Conservation (phyloP, 202 grass and related monocot genomes). For the Setaria italica region DNA sequence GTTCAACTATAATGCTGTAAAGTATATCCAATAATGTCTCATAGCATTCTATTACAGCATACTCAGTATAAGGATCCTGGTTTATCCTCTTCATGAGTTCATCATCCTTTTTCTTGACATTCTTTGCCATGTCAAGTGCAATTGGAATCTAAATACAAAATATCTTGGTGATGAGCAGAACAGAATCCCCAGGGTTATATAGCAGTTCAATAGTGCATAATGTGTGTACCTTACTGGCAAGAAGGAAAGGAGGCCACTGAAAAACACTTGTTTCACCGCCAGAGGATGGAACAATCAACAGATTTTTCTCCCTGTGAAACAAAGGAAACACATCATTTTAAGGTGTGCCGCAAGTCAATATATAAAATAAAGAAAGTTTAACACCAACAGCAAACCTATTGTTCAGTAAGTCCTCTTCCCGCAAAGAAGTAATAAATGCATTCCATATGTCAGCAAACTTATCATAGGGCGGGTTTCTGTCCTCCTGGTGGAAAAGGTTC, state of each 20-base stretch:
- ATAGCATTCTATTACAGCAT: constrained; percentile 85
- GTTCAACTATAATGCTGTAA: constrained; percentile 52
- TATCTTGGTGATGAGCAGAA: constrained; percentile 26
- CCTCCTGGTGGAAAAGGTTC: constrained; percentile 62
- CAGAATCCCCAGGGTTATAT: constrained; percentile 10
- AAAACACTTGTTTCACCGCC: constrained; percentile 57
- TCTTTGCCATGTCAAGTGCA: constrained; percentile 90
- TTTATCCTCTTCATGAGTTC: constrained; percentile 79
- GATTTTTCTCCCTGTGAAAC: constrained; percentile 71
- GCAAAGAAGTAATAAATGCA: constrained; percentile 81
- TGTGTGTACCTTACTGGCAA: constrained; percentile 87
- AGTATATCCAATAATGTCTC: constrained; percentile 71
- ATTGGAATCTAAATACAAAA: constrained; percentile 93
- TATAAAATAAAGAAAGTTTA: constrained; percentile 38
- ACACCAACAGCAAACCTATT: constrained; percentile 60
- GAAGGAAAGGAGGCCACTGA: constrained; percentile 98
- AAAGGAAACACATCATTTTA: constrained; percentile 38
- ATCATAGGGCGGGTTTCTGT: constrained; percentile 41
- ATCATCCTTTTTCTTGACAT: constrained; percentile 79
- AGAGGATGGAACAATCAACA: constrained; percentile 91
- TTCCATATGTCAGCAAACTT: constrained; percentile 91
- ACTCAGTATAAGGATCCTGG: constrained; percentile 72
- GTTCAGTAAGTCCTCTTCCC: constrained; percentile 91
- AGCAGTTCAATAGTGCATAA: constrained; percentile 13
- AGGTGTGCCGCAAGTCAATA: neutral